Evolutionary conservation across 1,284 basidiomycete species (phyloP), one percentile per base, ranked within the genome.

Genomic region (Sporisorium reilianum): DNA sequence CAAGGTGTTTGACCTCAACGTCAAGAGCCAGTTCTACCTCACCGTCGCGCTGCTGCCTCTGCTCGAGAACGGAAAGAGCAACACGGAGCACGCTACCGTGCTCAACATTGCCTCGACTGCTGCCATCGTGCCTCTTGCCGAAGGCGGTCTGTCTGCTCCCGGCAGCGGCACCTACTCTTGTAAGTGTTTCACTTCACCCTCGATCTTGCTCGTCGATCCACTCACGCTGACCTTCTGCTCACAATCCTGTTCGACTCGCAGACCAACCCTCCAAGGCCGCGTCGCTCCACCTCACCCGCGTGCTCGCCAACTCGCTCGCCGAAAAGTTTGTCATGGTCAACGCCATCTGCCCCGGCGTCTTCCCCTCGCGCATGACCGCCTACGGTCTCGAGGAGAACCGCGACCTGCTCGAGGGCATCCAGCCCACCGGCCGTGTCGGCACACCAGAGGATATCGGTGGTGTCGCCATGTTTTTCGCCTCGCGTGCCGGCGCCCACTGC

Each of bases 301-400:
- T 88, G 55, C 87, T 95, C 28, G 91, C 93, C 2, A 86, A 89
- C 44, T 91, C 91, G 55, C 87, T 95, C 9, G 89, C 87, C 3
- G 87, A 87, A 14, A 86, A 86, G 25, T 77, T 67, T 56, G 59
- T 81, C 41, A 61, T 80, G 48, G 92, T 94, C n/a, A 95, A 95
- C 79, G 92, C 93, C 11, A 93, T 95, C 58, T 87, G 89, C 56
- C 93, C 93, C 5, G 92, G 85, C 10, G 87, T 93, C 18, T 94
- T 93, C 86, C 92, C 92, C 0, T 92, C 91, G 56, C 92, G 91
- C 85, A 95, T 95, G 93, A 95, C 93, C 0, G 89, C 91, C 0
- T 93, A 88, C 58, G 92, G 90, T 5, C 87, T 93, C 78, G 70
- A 64, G 40, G 88, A 90, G 78, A 87, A 86, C 32, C 85, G 86